These are phyloP conservation scores for Stachybotrys elegans DNA, from an alignment of 2,329 filamentous ascomycete species.

Conservation along the genomic window DNA sequence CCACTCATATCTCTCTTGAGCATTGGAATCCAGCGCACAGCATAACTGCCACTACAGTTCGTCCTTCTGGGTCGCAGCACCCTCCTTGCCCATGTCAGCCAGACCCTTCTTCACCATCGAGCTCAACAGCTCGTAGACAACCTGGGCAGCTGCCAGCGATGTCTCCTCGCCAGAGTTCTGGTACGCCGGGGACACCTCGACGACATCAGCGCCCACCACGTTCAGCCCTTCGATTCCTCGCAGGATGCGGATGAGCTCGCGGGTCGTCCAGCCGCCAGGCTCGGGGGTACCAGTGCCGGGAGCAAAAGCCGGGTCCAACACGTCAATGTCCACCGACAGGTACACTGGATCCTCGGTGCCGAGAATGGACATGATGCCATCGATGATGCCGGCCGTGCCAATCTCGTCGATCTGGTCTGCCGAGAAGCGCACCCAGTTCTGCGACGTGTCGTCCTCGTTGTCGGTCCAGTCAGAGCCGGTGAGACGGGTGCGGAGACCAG, in stretches of 20 bases:
- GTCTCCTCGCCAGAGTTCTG: slow-evolving; percentile 74
- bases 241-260: slow-evolving; percentile 80
- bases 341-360: slow-evolving; percentile 77
- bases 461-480: slow-evolving; percentile 60
- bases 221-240: slow-evolving; percentile 78
- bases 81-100: slow-evolving; percentile 30
- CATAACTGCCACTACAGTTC: slow-evolving; percentile 26
- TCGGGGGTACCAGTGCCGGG: slow-evolving; percentile 86
- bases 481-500: slow-evolving; percentile 74
- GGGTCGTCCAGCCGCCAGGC: slow-evolving; percentile 84
- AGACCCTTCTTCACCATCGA: slow-evolving; percentile 37
- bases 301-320: slow-evolving; percentile 62
- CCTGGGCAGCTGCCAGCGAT: background rate
- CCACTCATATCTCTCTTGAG: background rate
- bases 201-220: slow-evolving; percentile 82
- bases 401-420: slow-evolving; percentile 85
- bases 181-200: slow-evolving; percentile 79
- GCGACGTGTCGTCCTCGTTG: slow-evolving; percentile 66
- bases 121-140: slow-evolving; percentile 1
- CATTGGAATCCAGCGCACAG: background rate
- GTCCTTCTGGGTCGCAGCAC: slow-evolving; percentile 23
- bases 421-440: slow-evolving; percentile 75
- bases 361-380: slow-evolving; percentile 64
- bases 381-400: slow-evolving; percentile 65
- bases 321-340: slow-evolving; percentile 77